Evolutionary conservation across 306 rosid species (phyloP).

Genomic region (Mucuna pruriens): DNA sequence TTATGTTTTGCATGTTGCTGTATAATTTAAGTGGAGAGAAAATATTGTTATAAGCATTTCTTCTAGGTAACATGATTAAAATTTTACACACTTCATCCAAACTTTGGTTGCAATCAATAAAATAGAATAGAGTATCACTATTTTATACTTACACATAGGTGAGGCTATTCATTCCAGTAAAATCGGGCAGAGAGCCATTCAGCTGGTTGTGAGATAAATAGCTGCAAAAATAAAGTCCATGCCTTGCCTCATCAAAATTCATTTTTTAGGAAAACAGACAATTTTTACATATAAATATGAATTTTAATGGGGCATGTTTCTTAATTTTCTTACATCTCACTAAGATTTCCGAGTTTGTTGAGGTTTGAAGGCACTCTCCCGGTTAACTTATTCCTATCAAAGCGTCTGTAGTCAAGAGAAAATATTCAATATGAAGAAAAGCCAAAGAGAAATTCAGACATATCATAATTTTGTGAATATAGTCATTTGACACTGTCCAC

Average conservation of each 20-base stretch:
- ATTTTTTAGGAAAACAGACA: neutral
- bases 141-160: conserved; percentile 56
- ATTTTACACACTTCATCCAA: neutral
- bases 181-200: conserved; percentile 58
- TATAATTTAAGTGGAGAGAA: neutral
- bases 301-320: conserved; percentile 16
- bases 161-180: conserved; percentile 57
- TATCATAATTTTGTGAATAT: neutral
- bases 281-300: conserved; percentile 15
- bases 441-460: conserved; percentile 8
- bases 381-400: conserved; percentile 53
- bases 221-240: conserved; percentile 47
- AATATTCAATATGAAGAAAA: conserved; percentile 9
- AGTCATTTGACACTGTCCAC: conserved; percentile 15
- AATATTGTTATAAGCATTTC: neutral
- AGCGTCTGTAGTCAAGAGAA: conserved; percentile 57
- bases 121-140: neutral
- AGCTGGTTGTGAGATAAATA: conserved; percentile 60
- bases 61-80: neutral
- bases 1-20: conserved; percentile 10
- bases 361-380: conserved; percentile 57
- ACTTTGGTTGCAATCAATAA: neutral
- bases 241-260: conserved; percentile 11
- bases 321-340: conserved; percentile 61
- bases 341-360: conserved; percentile 41